Base-by-base conservation (phyloP, 352 stramenopile species). In the Phytophthora podocarpi region DNA sequence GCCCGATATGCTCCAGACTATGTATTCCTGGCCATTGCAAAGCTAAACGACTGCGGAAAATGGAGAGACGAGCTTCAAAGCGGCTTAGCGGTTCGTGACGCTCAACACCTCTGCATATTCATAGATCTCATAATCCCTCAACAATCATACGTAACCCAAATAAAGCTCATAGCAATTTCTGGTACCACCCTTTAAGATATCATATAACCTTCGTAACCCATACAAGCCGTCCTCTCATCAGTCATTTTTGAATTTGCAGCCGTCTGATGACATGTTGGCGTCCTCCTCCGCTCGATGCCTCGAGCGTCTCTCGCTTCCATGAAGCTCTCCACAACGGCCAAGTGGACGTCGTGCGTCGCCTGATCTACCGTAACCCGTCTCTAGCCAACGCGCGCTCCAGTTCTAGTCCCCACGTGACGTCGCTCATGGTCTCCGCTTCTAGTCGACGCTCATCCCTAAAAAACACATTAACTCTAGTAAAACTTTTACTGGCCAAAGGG, bases 401-500 rank as follows among this genome's bases (percentile, higher is more conserved):
- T 15, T 28, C 37, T 26, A 55, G 64, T 18, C 45, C 51, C 20
- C 51, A 45, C 24, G 31, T 39, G 43, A 67, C 58, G 57, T 66
- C 64, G 20, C 46, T 73, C 40, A 69, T 73, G 64, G 28, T 64
- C n/a, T 60, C 51, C 37, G 46, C 36, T 28, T 43, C 51, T 9
- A 59, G 27, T 16, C 7, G 24, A 5, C 41, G 26, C 26, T 20
- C 20, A 5, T 23, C 43, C 5, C 12, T 54, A 23, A 57, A 51
- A 41, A 41, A 15, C n/a, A 40, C 26, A 20, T 26, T 50, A 46
- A 52, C n/a, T 32, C 40, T 69, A 43, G 24, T 69, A 27, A 53
- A 76, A 41, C 47, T 76, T 23, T 43, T 76, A 11, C 20, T 72
- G 24, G 41, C 24, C 11, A 66, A 76, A 34, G 67, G 67, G 8